A percentile compares a stretch with the other conserved stretches of the same genome.
phyloP scores from a whole-genome alignment of 2,329 filamentous ascomycete species.

The Stagonosporopsis chrysanthemi region DNA sequence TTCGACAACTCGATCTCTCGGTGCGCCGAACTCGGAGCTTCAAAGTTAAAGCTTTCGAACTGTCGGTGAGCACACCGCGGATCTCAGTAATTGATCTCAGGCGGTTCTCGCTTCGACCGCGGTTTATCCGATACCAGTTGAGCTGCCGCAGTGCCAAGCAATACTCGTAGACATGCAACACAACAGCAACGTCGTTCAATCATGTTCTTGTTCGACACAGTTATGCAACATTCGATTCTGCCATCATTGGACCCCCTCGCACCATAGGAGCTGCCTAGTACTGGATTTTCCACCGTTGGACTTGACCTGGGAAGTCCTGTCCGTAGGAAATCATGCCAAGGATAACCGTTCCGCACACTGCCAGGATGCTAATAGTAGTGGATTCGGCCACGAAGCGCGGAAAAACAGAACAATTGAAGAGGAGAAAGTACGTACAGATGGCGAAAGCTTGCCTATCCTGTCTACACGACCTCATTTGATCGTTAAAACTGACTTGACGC shows the following conservation, averaged over 20 bases:
- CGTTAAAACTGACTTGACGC: constrained; percentile 45
- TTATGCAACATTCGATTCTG: constrained; percentile 23
- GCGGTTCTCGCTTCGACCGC: constrained; percentile 28
- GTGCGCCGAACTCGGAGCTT: constrained; percentile 37
- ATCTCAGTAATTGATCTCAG: constrained; percentile 26
- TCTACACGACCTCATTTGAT: constrained; percentile 32
- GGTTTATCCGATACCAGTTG: constrained; percentile 23
- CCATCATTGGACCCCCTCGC: constrained; percentile 11
- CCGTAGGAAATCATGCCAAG: neutral
- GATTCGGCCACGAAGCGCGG: constrained; percentile 9
- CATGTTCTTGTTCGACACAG: constrained; percentile 36
- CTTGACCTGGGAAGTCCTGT: neutral
- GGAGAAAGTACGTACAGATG: constrained; percentile 44
- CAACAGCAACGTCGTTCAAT: constrained; percentile 36
- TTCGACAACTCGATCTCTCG: constrained; percentile 34
- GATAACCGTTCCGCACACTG: neutral
- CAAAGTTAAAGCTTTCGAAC: constrained; percentile 37
- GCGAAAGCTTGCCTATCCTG: constrained; percentile 36
- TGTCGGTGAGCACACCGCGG: constrained; percentile 32
- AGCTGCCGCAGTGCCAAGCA: constrained; percentile 26
- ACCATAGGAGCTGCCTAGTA: constrained; percentile 1
- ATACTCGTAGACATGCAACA: constrained; percentile 32
- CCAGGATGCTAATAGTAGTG: constrained; percentile 19
- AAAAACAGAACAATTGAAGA: neutral
- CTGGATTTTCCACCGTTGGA: neutral